A percentile compares a stretch with the other conserved stretches of the same genome.
Conservation (phyloP, 805 yeast genomes). For the Pichia kluyveri region DNA sequence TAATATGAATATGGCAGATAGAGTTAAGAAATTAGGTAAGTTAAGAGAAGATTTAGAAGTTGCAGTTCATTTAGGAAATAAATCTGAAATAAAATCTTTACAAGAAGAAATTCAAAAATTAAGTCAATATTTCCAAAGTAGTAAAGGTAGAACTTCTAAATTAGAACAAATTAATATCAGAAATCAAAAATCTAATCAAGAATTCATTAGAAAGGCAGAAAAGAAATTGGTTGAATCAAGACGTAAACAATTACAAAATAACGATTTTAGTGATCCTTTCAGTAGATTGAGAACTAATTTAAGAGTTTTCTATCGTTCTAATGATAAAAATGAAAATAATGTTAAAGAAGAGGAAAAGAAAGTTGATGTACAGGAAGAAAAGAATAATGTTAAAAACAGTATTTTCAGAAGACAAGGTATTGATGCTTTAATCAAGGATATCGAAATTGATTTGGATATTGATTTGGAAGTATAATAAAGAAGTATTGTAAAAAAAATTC, state of each 20-base stretch:
- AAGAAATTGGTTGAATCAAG: constrained; percentile 49
- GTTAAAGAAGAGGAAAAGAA: constrained; percentile 45
- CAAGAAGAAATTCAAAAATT: constrained; percentile 35
- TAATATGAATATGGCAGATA: constrained; percentile 54
- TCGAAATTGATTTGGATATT: constrained; percentile 22
- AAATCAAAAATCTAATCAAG: constrained; percentile 74
- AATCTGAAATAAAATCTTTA: constrained; percentile 34
- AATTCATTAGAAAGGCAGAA: constrained; percentile 74
- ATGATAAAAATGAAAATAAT: constrained; percentile 39
- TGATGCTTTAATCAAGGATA: constrained; percentile 23
- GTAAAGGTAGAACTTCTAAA: constrained; percentile 30
- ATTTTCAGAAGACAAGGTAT: constrained; percentile 23
- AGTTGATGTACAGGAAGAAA: constrained; percentile 38
- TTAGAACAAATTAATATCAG: constrained; percentile 74
- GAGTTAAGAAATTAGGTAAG: constrained; percentile 65
- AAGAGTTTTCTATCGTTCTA: constrained; percentile 61
- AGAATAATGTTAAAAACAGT: constrained; percentile 22
- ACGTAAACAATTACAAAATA: constrained; percentile 36
- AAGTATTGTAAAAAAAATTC: neutral
- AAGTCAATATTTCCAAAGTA: constrained; percentile 27
- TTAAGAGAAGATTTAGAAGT: constrained; percentile 66
- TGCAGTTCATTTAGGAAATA: constrained; percentile 53
- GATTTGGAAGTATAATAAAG: constrained; percentile 1
- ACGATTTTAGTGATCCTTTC: constrained; percentile 59
- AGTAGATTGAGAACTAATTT: constrained; percentile 84